phyloP scores from a whole-genome alignment of 2,329 filamentous ascomycete species.

The Epicoccum nigrum region DNA sequence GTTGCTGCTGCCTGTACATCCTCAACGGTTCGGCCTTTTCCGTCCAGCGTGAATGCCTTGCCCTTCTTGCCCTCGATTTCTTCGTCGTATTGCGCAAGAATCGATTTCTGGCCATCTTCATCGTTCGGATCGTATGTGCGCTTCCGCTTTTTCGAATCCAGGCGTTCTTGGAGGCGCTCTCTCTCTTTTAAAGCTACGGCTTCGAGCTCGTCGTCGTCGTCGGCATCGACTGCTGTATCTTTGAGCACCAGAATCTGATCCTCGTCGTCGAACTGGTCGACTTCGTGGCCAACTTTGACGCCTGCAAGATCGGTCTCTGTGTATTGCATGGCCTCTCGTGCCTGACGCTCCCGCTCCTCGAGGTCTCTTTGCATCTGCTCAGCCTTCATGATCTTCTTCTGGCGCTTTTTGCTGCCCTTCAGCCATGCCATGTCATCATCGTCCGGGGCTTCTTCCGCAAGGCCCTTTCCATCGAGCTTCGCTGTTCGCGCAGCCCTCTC shows the following conservation, averaged over 20 bases:
- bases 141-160: slow-evolving; percentile 89
- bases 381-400: slow-evolving; percentile 83
- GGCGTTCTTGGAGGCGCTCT: slow-evolving; percentile 74
- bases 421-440: slow-evolving; percentile 87
- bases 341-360: slow-evolving; percentile 71
- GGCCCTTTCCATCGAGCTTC: slow-evolving; percentile 78
- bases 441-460: slow-evolving; percentile 76
- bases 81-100: slow-evolving; percentile 93
- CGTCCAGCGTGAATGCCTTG: slow-evolving; percentile 86
- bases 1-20: slow-evolving; percentile 66
- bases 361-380: slow-evolving; percentile 76
- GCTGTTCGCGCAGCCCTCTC: slow-evolving; percentile 79
- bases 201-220: slow-evolving; percentile 89
- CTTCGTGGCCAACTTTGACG: slow-evolving; percentile 88
- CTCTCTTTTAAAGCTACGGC: slow-evolving; percentile 73
- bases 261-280: slow-evolving; percentile 78
- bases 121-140: slow-evolving; percentile 85
- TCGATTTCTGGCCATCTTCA: slow-evolving; percentile 67
- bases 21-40: slow-evolving; percentile 68
- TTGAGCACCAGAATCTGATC: slow-evolving; percentile 96
- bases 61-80: slow-evolving; percentile 89
- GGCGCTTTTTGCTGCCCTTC: slow-evolving; percentile 86
- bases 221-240: slow-evolving; percentile 80
- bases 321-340: slow-evolving; percentile 70
- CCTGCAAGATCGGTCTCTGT: slow-evolving; percentile 86